Conservation (phyloP, 2,329 filamentous ascomycete genomes). For the Arthrobotrys musiformis region DNA sequence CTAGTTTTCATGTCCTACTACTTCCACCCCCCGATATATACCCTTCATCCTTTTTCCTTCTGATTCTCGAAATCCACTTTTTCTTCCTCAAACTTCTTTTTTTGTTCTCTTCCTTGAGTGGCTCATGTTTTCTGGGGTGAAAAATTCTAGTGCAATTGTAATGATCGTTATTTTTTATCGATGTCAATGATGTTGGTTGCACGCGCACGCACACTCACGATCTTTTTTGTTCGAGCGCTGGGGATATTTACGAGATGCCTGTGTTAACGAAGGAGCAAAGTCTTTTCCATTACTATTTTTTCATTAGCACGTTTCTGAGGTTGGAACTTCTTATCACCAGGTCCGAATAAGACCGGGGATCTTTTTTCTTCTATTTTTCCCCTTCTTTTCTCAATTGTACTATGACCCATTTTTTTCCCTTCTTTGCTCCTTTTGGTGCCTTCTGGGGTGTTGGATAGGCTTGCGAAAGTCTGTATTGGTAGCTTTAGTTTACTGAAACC, state of each 20-base stretch:
- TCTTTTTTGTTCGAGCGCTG: constrained; percentile 38
- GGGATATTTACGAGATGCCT: neutral
- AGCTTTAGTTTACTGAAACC: constrained; percentile 6
- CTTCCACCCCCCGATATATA: constrained; percentile 39
- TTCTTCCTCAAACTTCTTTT: neutral
- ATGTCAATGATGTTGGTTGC: constrained; percentile 52
- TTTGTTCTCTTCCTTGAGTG: constrained; percentile 37
- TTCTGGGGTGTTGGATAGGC: neutral
- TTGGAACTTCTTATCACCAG: constrained; percentile 4
- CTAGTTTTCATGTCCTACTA: constrained; percentile 19
- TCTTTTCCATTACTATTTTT: neutral
- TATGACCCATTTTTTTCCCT: neutral
- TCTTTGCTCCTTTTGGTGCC: neutral
- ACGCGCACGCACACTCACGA: constrained; percentile 25
- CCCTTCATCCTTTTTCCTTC: constrained; percentile 25
- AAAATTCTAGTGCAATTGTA: constrained; percentile 55
- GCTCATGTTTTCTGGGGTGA: constrained; percentile 50
- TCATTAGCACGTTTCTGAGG: constrained; percentile 1
- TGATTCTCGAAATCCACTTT: constrained; percentile 4
- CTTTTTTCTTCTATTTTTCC: neutral
- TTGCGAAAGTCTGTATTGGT: constrained; percentile 21
- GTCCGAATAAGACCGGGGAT: neutral
- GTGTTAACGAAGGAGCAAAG: constrained; percentile 12
- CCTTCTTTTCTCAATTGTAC: neutral
- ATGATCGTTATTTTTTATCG: constrained; percentile 51